Evolutionary conservation across 345 rosid genomes (phyloP), one percentile per base, ranked within the genome.

Genomic region (Pistacia atlantica): DNA sequence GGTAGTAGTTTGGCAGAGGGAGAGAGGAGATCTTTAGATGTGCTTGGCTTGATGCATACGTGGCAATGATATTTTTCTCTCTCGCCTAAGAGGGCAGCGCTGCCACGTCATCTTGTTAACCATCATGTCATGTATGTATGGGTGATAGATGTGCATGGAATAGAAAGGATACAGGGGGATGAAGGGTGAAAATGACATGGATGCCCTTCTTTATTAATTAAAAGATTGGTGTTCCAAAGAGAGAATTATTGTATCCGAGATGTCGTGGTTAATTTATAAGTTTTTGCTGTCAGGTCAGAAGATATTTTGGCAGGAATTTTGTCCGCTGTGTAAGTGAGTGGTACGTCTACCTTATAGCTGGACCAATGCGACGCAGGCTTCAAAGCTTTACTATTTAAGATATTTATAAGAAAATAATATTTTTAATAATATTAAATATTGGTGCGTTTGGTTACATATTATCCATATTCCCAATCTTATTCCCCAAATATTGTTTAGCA

Each of bases 51-150:
- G 71, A 42, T 73, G 90, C 68, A 2, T 64, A 86, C 90, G 91
- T 90, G 91, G 89, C 89, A 71, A 64, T 78, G 93, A 90, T 90
- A 90, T 90, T 90, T 90, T 88, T 83, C 90, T 82, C 90, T 84
- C 87, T 75, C 80, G 61, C 81, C 73, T 60, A 71, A 80, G 71
- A 81, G 77, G 76, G 81, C 76, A 80, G n/a, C 10, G 20, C 65
- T 65, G 84, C 56, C 90, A 85, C 83, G 86, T 86, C 87, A 76
- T 80, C 49, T 57, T 2, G 16, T 2, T 16, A 63, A 51, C 9
- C 48, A 72, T 55, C 45, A 17, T 51, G 38, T 12, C 71, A 37
- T 66, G 22, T 51, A 75, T 77, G 22, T 46, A 72, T 59, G 51
- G 31, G 11, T 2, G 11, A 33, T 55, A 3, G 10, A 22, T 48